These are phyloP conservation scores for Potentilla sterilis DNA, from an alignment of 306 rosid genomes.

Conservation along the genomic window DNA sequence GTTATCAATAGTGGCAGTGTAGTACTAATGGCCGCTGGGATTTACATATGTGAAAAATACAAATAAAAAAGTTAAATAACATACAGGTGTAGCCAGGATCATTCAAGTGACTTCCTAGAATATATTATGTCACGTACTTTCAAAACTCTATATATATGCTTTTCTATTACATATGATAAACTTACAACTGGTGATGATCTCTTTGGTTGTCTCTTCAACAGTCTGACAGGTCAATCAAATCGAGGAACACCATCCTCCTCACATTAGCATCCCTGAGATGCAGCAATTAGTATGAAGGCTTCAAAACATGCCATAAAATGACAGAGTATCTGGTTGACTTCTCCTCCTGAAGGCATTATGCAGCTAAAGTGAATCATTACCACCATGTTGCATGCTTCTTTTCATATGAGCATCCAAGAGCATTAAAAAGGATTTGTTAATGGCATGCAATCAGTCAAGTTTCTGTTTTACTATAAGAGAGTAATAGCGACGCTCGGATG, in stretches of 20 bases:
- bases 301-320: neutral
- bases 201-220: conserved; percentile 9
- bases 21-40: too few species aligned
- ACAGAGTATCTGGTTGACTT: neutral
- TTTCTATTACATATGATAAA: neutral
- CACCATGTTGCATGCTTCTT: neutral
- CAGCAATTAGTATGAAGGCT: neutral
- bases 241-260: neutral
- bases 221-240: neutral
- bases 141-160: neutral
- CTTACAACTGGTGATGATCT: conserved; percentile 9
- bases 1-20: neutral
- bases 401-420: neutral
- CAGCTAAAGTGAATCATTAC: neutral
- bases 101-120: neutral
- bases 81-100: neutral
- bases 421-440: neutral
- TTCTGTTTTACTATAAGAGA: neutral
- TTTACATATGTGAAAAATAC: neutral
- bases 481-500: conserved; percentile 7
- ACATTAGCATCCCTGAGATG: neutral
- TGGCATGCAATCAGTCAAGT: neutral
- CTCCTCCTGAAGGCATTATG: conserved; percentile 11
- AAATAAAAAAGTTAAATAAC: neutral
- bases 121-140: neutral